Conservation (phyloP, 2,329 filamentous ascomycete species). For the Sporothrix brunneoviolacea region DNA sequence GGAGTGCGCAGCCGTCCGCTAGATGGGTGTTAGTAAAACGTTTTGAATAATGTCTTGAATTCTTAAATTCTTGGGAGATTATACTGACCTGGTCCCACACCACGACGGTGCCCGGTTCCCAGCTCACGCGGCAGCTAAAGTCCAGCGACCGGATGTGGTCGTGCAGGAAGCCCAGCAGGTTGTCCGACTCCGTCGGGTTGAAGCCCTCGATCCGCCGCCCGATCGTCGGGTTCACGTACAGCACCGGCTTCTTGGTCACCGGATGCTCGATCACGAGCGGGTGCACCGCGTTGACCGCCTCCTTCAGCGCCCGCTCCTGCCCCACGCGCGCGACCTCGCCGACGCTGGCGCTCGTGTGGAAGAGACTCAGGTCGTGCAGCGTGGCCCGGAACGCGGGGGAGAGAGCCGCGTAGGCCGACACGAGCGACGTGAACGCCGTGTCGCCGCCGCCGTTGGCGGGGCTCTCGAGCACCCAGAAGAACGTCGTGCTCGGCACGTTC, state of each 20-base stretch:
- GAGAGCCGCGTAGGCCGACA: conserved; percentile 71
- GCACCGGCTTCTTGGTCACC: conserved; percentile 71
- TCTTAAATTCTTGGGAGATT: background rate
- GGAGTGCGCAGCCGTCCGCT: conserved; percentile 18
- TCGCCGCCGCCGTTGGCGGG: conserved; percentile 69
- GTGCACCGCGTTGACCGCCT: conserved; percentile 61
- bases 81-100: conserved; percentile 27
- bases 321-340: conserved; percentile 14
- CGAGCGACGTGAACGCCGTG: conserved; percentile 74
- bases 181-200: conserved; percentile 79
- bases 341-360: conserved; percentile 41
- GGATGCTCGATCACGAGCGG: conserved; percentile 80
- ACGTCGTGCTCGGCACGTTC: conserved; percentile 84
- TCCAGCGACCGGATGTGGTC: conserved; percentile 41
- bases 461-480: conserved; percentile 76
- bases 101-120: conserved; percentile 38
- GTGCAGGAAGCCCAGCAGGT: conserved; percentile 34
- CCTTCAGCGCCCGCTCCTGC: conserved; percentile 2
- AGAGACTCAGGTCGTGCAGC: conserved; percentile 70
- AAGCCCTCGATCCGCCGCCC: conserved; percentile 57
- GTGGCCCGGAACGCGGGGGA: conserved; percentile 68
- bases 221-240: conserved; percentile 58
- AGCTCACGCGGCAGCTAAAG: conserved; percentile 40
- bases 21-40: background rate
- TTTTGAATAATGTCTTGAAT: background rate